These are phyloP conservation scores for Neurospora crassa DNA, from an alignment of 2,329 filamentous ascomycete species.

Conservation along the genomic window DNA sequence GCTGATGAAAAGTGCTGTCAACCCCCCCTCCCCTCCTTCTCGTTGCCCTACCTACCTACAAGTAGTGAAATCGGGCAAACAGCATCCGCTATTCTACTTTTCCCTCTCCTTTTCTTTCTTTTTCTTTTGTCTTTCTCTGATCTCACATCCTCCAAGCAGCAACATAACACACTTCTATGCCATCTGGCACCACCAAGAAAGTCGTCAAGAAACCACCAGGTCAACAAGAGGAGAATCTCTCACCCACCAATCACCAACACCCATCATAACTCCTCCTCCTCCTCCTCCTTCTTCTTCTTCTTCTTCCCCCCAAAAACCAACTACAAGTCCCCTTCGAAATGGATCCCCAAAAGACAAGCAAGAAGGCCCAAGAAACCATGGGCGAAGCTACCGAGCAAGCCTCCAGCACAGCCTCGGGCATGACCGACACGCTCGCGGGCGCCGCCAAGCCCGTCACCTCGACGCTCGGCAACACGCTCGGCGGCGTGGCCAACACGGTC, in stretches of 20 bases:
- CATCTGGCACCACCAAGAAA: not conserved
- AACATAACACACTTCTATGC: not conserved
- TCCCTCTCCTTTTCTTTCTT: not conserved
- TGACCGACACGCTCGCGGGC: slow-evolving; percentile 10
- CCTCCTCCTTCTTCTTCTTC: no score
- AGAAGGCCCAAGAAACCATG: slow-evolving; percentile 12
- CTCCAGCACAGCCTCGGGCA: not conserved
- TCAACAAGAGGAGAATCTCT: not conserved
- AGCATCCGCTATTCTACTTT: not conserved
- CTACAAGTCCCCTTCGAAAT: not conserved
- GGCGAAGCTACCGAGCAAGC: not conserved
- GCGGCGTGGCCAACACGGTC: slow-evolving; percentile 19
- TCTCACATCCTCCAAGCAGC: not conserved
- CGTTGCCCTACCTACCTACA: not conserved
- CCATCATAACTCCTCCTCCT: not conserved
- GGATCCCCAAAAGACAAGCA: slow-evolving; percentile 2
- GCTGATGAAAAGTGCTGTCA: not conserved
- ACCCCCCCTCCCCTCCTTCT: not conserved
- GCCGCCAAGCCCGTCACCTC: slow-evolving; percentile 17
- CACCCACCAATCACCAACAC: not conserved
- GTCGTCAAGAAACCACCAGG: not conserved
- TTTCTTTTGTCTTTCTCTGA: not conserved
- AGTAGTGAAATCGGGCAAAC: not conserved
- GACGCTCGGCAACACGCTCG: slow-evolving; percentile 21
- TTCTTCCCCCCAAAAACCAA: not conserved